Evolutionary conservation across 2,329 filamentous ascomycete species (phyloP), one percentile per base, ranked within the genome.

Genomic region (Alternaria brassicae): DNA sequence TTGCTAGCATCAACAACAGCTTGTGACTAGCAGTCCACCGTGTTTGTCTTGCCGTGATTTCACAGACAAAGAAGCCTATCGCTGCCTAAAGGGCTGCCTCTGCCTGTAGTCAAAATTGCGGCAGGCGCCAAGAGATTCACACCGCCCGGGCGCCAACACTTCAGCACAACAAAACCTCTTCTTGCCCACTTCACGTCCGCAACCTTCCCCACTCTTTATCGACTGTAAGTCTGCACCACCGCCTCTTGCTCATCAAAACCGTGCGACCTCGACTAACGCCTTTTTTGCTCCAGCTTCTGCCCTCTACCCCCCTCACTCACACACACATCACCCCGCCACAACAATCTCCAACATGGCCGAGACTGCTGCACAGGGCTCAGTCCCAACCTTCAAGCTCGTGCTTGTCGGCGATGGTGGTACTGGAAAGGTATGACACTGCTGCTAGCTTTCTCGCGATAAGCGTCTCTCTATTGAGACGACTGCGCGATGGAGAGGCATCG

Each of bases 361-460:
- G 68, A 68, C 70, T 64, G 66, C 63, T 56, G 87, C 90, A 67
- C 37, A 40, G 8, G 76, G 70, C 65, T 77, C 17, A 47, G 13
- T 84, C 71, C 92, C 94, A 71, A 97, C 92, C 81, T 99, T 99
- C 91, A 99, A 99, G 92, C 92, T 99, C 77, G 95, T 99, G 81
- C 92, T 99, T 84, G 95, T 99, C 78, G 95, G 95, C 81, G 95
- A 99, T 81, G 95, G 95, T 83, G 95, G 95, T 88, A 99, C 95
- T 77, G 95, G 95, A 85, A 99, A 99, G 93, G 95, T 96, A 83
- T 83, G 89, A 58, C n/a, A 37, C 51, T 30, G 13, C 9, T 48
- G 34, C 25, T 12, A 34, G 52, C 7, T 37, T 51, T 12, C 6
- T 45, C 19, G 44, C 51, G 23, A 49, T 58, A 41, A 6, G 12